These are phyloP conservation scores for Eimeria necatrix DNA, from an alignment of 169 alveolate species.

Conservation along the genomic window DNA sequence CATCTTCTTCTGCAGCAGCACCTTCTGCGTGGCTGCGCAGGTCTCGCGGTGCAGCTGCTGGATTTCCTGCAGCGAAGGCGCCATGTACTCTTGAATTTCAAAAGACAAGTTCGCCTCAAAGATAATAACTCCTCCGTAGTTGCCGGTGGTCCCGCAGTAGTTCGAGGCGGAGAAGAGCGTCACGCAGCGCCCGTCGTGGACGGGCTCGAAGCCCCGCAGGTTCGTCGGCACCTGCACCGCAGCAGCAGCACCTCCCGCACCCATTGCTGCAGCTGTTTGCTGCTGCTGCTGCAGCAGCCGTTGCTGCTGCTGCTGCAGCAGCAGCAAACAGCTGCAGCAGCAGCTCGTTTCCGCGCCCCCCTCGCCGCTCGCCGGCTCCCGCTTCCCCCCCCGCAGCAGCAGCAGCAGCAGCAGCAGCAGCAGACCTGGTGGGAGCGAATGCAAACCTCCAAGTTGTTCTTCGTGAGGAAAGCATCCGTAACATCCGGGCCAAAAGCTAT, in stretches of 20 bases:
- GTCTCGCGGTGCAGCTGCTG: constrained; percentile 85
- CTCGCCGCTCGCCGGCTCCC: no score
- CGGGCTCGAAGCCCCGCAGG: constrained; percentile 92
- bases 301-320: no score
- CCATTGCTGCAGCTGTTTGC: no score
- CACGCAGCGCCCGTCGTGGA: constrained; percentile 93
- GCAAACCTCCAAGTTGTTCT: constrained; percentile 92
- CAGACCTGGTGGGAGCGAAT: constrained; percentile 94
- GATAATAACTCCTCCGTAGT: constrained; percentile 91
- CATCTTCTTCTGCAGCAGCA: constrained; percentile 71
- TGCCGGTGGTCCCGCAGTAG: constrained; percentile 94
- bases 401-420: no score
- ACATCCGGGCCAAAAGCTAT: constrained; percentile 95
- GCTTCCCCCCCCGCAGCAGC: no score
- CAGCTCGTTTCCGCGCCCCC: no score
- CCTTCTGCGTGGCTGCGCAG: constrained; percentile 85
- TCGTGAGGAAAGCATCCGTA: constrained; percentile 90
- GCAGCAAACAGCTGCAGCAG: no score
- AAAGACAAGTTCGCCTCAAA: constrained; percentile 89
- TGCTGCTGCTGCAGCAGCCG: no score
- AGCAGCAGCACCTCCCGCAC: no score
- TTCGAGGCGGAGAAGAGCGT: constrained; percentile 95
- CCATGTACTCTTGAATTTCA: constrained; percentile 93
- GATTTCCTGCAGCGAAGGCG: constrained; percentile 90
- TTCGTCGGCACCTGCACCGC: constrained; percentile 89